Evolutionary conservation across 768 basidiomycete genomes (phyloP).

Genomic region (Suillus clintonianus): DNA sequence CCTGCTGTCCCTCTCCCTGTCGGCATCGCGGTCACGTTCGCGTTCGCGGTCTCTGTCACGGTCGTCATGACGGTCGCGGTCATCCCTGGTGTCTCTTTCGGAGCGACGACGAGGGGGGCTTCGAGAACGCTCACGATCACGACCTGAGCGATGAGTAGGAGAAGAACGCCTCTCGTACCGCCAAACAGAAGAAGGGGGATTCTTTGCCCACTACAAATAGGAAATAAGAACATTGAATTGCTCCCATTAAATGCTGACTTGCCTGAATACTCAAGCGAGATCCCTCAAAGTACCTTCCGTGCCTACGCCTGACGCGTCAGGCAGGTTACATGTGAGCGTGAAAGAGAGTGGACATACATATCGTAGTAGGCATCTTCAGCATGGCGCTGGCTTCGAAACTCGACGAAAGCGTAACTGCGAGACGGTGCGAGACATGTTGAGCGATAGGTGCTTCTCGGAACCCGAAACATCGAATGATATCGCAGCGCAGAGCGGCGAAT

Average conservation of each 20-base stretch:
- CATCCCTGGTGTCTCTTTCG: slow-evolving; percentile 36
- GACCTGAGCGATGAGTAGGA: slow-evolving; percentile 37
- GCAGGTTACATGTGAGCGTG: not conserved
- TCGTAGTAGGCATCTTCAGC: slow-evolving; percentile 85
- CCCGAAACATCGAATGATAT: slow-evolving; percentile 36
- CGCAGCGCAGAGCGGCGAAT: slow-evolving; percentile 24
- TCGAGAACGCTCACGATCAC: slow-evolving; percentile 52
- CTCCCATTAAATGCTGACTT: slow-evolving; percentile 10
- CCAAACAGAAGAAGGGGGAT: slow-evolving; percentile 83
- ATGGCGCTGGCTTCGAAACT: slow-evolving; percentile 76
- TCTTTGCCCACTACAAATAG: slow-evolving; percentile 73
- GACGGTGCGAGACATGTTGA: slow-evolving; percentile 54
- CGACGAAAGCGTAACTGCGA: slow-evolving; percentile 85
- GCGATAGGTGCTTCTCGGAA: slow-evolving; percentile 50
- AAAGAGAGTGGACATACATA: slow-evolving; percentile 51
- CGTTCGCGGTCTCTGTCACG: slow-evolving; percentile 29
- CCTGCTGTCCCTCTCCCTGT: slow-evolving; percentile 47
- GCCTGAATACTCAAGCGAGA: slow-evolving; percentile 76
- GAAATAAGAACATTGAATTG: not conserved
- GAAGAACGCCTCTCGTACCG: slow-evolving; percentile 65
- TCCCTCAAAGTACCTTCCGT: slow-evolving; percentile 75
- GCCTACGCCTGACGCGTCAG: slow-evolving; percentile 47
- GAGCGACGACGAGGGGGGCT: slow-evolving; percentile 49
- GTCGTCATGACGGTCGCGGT: slow-evolving; percentile 38
- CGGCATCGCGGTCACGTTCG: slow-evolving; percentile 37